Evolutionary conservation across 495 filamentous ascomycete species (phyloP), one percentile per base, ranked within the genome.

Genomic region (Darksidea phi): DNA sequence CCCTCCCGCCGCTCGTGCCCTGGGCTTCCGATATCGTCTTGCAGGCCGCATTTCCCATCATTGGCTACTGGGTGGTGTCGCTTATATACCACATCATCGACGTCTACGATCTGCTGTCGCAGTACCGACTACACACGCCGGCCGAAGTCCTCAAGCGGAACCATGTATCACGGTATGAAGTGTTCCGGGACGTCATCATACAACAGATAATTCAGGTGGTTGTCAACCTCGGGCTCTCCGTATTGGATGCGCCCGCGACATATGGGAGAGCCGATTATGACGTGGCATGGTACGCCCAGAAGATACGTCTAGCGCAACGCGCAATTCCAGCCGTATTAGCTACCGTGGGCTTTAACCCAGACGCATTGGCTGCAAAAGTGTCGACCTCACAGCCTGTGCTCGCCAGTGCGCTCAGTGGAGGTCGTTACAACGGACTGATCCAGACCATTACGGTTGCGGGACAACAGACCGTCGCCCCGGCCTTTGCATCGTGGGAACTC

Each of bases 61-160:
- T 89, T 66, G 89, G 88, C 41, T 97, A 97, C 78, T 97, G 94
- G 93, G 76, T 74, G 26, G 67, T 95, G 41, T 96, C 91, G n/a
- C 75, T 88, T 72, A 73, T 94, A 69, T 98, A 94, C 76, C 90
- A 96, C 76, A 70, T 84, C 61, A 80, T 97, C 68, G 92, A 96
- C 75, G 75, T 84, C 48, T 84, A 86, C 71, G 87, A 94, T 71
- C 80, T 89, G 41, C 93, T 94, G 70, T 83, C 89, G 32, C 81
- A 91, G 64, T 95, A 96, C 76, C 86, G 93, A 51, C 77, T 97
- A 43, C 93, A 96, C 78, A 96, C 93, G 0, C 91, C 93, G 25
- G 90, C 88, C 50, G 93, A 96, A 69, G 81, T 96, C 54, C 71
- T 86, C 17, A 88, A 89, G 73, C 80, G 93, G 58, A 97, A 97